These are phyloP conservation scores for Pyracantha coccinea DNA, from an alignment of 331 rosid species.

Conservation along the genomic window DNA sequence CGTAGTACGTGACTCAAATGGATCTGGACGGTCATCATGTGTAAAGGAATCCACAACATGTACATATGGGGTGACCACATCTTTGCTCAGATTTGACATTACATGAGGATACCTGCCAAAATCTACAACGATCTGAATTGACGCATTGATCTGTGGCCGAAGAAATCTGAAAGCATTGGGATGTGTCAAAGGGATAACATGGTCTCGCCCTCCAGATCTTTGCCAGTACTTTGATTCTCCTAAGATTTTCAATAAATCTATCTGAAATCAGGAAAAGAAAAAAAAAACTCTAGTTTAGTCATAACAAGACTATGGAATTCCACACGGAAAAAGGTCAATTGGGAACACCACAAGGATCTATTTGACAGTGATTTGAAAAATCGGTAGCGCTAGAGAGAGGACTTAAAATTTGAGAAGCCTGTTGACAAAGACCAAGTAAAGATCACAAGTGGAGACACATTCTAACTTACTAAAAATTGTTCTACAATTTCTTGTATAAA, in stretches of 20 bases:
- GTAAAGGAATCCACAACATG: slow-evolving; percentile 84
- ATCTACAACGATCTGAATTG: slow-evolving; percentile 92
- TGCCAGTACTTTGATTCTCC: slow-evolving; percentile 71
- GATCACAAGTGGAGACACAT: background rate
- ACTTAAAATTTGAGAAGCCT: background rate
- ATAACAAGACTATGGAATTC: background rate
- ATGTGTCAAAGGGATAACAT: slow-evolving; percentile 87
- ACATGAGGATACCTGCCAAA: slow-evolving; percentile 77
- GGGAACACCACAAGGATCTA: background rate
- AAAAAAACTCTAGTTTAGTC: background rate
- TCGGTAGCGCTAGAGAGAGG: background rate
- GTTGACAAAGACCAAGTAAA: background rate
- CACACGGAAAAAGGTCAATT: background rate
- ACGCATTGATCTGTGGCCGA: slow-evolving; percentile 54
- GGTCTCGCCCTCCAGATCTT: slow-evolving; percentile 83
- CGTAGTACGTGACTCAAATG: slow-evolving; percentile 60
- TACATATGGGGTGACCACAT: slow-evolving; percentile 84
- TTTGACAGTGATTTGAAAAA: background rate
- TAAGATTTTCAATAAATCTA: slow-evolving; percentile 55
- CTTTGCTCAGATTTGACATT: slow-evolving; percentile 82
- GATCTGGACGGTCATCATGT: slow-evolving; percentile 59
- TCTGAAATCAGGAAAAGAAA: slow-evolving; percentile 36
- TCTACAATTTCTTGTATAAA: background rate
- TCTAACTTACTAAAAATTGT: background rate
- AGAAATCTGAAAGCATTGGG: slow-evolving; percentile 97